Evolutionary conservation across 306 rosid genomes (phyloP), one percentile per base, ranked within the genome.

Genomic region (Vachellia pachyceras): DNA sequence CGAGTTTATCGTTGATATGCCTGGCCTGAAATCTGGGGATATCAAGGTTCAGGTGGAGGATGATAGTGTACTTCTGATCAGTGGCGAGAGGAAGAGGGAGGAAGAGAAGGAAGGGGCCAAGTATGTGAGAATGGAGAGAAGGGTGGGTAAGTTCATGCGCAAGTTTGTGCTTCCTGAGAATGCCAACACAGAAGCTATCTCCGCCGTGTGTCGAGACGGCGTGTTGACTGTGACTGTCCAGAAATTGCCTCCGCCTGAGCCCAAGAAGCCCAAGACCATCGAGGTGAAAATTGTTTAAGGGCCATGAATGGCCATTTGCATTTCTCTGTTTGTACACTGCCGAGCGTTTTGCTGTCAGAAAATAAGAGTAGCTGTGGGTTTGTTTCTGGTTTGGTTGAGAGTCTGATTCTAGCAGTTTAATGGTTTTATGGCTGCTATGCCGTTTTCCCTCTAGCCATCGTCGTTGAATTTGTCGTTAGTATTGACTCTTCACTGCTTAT

Each of bases 11-110:
- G 84, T 95, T 8, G 99, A 95, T 87, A 88, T 95, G 99, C 99
- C 99, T 0, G 98, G 97, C n/a, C 44, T 91, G 68, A 95, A 93
- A 40, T 92, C 97, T 0, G 97, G 90, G 3, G 97, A 93, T 63
- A 91, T 95, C 10, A 93, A 90, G 91, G 99, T 95, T 55, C 97
- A 90, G 83, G 91, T 95, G 47, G 98, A 95, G 82, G 98, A 93
- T 10, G 97, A 88, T 69, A 95, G 93, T 39, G 91, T 88, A 78
- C 98, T 95, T 18, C 3, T 88, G 50, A 78, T 95, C 23, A 87
- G 91, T 55, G 94, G 97, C 13, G 99, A 95, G 87, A 90, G 98
- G 90, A 93, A 87, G 92, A 85, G 98, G 72, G 98, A 90, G 41
- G 97, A 95, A 35, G 98, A 91, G 89, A 90, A 90, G 63, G 99